A percentile compares a stretch with the other conserved stretches of the same genome.
These are phyloP conservation scores for Spencermartinsiella ligniputridi DNA, from an alignment of 1,139 yeast genomes.

Conservation along the genomic window DNA sequence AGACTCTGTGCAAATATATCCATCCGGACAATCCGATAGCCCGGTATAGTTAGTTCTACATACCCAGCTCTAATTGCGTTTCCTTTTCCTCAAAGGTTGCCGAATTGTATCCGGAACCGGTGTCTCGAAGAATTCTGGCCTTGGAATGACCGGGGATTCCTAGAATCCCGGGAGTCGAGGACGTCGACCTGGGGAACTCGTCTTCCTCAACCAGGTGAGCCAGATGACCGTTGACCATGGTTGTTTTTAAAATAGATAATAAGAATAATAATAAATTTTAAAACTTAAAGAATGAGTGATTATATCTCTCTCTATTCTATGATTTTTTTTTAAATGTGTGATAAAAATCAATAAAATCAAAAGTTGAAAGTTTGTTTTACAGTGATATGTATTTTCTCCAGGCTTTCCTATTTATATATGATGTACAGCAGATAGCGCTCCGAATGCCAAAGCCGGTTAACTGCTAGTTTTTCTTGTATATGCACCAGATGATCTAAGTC, in stretches of 20 bases:
- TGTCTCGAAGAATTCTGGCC: constrained; percentile 22
- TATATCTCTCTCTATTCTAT: neutral
- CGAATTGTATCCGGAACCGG: constrained; percentile 58
- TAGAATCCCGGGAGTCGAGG: constrained; percentile 9
- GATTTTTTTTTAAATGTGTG: too few species aligned
- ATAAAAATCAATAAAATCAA: too few species aligned
- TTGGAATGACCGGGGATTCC: constrained; percentile 9
- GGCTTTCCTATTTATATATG: too few species aligned
- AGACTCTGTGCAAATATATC: neutral
- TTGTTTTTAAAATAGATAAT: too few species aligned
- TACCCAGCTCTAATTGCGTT: constrained; percentile 62
- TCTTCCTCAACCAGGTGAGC: neutral
- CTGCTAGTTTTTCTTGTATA: too few species aligned
- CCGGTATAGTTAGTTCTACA: constrained; percentile 13
- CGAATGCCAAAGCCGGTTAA: too few species aligned
- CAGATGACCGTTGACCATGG: neutral
- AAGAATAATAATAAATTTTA: too few species aligned
- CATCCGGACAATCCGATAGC: neutral
- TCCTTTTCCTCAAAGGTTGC: constrained; percentile 77
- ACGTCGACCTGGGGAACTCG: constrained; percentile 6
- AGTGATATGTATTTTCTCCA: too few species aligned
- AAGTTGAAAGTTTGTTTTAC: too few species aligned
- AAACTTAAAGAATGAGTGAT: too few species aligned
- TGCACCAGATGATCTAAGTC: too few species aligned
- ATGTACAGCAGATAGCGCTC: too few species aligned